A percentile compares a stretch with the other conserved stretches of the same genome.
These are phyloP conservation scores for Penicillium sp. DNA, from an alignment of 2,329 filamentous ascomycete genomes.

Conservation along the genomic window DNA sequence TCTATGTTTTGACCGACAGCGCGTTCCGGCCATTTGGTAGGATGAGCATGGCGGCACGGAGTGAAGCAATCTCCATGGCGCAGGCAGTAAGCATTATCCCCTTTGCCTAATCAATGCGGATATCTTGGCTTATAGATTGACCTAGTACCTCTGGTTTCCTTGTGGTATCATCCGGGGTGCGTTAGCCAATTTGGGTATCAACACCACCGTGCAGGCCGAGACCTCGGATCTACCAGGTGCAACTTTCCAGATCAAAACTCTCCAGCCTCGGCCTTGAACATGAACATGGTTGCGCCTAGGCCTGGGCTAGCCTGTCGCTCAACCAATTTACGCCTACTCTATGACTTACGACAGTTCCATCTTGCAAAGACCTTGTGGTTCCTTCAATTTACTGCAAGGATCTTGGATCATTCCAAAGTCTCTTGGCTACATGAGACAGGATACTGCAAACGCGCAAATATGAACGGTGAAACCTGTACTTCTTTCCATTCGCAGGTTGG, in stretches of 20 bases:
- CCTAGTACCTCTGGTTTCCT: slow-evolving; percentile 88
- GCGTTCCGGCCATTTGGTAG: slow-evolving; percentile 82
- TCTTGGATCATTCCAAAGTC: not conserved
- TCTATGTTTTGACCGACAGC: slow-evolving; percentile 94
- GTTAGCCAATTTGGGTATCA: slow-evolving; percentile 87
- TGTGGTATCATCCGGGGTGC: slow-evolving; percentile 89
- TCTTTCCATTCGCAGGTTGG: slow-evolving; percentile 20
- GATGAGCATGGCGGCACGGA: slow-evolving; percentile 80
- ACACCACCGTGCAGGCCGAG: slow-evolving; percentile 88
- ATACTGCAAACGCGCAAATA: not conserved
- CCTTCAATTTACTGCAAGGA: not conserved
- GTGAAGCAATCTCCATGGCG: slow-evolving; percentile 70
- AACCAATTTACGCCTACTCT: not conserved
- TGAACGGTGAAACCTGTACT: slow-evolving; percentile 10
- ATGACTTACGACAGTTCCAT: not conserved
- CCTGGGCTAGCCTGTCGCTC: not conserved
- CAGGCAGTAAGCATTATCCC: slow-evolving; percentile 64
- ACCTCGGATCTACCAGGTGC: slow-evolving; percentile 81
- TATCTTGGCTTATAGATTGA: slow-evolving; percentile 1
- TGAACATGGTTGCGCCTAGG: slow-evolving; percentile 3
- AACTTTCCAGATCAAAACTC: slow-evolving; percentile 93
- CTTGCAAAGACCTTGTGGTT: not conserved
- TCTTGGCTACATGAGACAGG: not conserved
- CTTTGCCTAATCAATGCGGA: not conserved
- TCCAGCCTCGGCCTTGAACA: slow-evolving; percentile 63